Conservation (phyloP, 352 stramenopile species). For the Phytophthora ohioensis region DNA sequence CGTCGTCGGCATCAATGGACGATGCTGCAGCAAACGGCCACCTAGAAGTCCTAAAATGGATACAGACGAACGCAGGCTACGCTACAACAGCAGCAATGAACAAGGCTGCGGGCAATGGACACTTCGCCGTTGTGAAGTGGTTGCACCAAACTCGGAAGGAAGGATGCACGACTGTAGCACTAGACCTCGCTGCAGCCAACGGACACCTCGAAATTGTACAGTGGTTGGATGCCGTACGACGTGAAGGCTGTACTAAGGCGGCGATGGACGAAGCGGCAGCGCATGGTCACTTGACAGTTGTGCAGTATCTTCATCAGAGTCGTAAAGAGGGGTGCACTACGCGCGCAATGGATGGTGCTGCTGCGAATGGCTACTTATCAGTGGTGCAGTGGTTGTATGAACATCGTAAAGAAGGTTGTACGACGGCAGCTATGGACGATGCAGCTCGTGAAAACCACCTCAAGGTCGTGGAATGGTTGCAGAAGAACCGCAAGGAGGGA, state of each 20-base stretch:
- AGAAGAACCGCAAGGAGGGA: constrained; percentile 35
- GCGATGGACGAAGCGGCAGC: constrained; percentile 44
- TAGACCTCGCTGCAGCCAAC: constrained; percentile 38
- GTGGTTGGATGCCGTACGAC: constrained; percentile 34
- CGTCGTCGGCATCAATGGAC: constrained; percentile 36
- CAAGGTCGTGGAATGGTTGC: constrained; percentile 37
- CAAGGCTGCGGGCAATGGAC: constrained; percentile 37
- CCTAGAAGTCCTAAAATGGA: constrained; percentile 35
- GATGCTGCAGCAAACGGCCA: constrained; percentile 38
- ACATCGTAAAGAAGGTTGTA: constrained; percentile 38
- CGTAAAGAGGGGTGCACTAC: constrained; percentile 42
- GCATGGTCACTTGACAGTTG: constrained; percentile 31
- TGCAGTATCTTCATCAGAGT: constrained; percentile 37
- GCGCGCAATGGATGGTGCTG: constrained; percentile 36
- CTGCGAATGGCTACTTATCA: constrained; percentile 36
- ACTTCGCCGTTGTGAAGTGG: constrained; percentile 38
- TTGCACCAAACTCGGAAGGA: constrained; percentile 40
- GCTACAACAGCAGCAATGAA: constrained; percentile 39
- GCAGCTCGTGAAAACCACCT: constrained; percentile 28
- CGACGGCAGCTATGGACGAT: constrained; percentile 34
- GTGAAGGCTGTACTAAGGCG: constrained; percentile 37
- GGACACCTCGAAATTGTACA: constrained; percentile 38
- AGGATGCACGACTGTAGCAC: constrained; percentile 36
- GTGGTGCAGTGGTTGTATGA: constrained; percentile 41
- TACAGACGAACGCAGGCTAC: constrained; percentile 32